A percentile compares a stretch with the other conserved stretches of the same genome.
Evolutionary conservation across 2,329 filamentous ascomycete genomes (phyloP).

Genomic region (Bipolaris cookei): DNA sequence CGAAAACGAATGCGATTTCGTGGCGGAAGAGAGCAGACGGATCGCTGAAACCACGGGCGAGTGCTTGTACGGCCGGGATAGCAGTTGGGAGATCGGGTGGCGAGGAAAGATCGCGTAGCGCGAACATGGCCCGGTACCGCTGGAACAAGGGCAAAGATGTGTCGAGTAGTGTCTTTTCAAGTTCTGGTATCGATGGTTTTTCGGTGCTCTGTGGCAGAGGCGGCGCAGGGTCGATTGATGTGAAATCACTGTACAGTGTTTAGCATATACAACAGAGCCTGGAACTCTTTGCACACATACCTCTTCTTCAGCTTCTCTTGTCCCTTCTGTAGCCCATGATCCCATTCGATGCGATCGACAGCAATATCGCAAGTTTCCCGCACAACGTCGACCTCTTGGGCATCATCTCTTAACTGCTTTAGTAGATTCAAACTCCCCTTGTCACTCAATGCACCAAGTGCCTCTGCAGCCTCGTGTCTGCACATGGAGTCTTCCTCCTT

Average conservation of each 20-base stretch:
- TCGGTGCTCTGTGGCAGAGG: conserved; percentile 74
- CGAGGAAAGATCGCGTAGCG: conserved; percentile 90
- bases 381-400: conserved; percentile 79
- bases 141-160: conserved; percentile 81
- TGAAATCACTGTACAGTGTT: conserved; percentile 75
- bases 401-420: conserved; percentile 73
- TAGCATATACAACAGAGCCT: conserved; percentile 11
- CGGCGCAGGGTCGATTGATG: conserved; percentile 93
- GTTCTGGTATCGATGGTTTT: conserved; percentile 70
- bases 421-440: conserved; percentile 75
- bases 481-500: conserved; percentile 91
- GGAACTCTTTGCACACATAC: conserved; percentile 55
- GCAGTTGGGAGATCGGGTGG: conserved; percentile 90
- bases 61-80: conserved; percentile 80
- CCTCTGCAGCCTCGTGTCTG: conserved; percentile 94
- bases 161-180: conserved; percentile 81
- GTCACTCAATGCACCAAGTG: conserved; percentile 85
- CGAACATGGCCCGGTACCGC: conserved; percentile 97
- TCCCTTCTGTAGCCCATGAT: conserved; percentile 65
- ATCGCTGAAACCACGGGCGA: conserved; percentile 85
- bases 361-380: conserved; percentile 97
- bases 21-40: conserved; percentile 92
- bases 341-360: conserved; percentile 92
- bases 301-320: conserved; percentile 80
- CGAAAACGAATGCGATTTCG: conserved; percentile 98